Conservation (phyloP, 371 early-diverging fungal species). For the Mucor mucedo region DNA sequence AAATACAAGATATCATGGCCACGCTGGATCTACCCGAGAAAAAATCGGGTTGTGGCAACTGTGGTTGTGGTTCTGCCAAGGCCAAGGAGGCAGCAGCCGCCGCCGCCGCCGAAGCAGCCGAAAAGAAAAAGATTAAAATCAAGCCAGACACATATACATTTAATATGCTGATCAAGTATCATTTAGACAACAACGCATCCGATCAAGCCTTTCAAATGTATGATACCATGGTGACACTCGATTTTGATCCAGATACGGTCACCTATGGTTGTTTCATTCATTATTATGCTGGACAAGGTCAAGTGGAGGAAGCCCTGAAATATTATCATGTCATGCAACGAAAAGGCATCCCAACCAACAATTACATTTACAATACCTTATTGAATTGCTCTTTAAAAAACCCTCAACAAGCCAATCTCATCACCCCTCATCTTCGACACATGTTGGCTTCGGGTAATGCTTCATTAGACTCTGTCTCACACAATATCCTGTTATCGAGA, state of each 20-base stretch:
- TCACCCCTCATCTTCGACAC: conserved; percentile 18
- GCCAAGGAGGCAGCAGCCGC: conserved; percentile 3
- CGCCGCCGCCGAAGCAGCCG: not conserved
- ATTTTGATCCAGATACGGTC: conserved; percentile 25
- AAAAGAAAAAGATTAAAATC: conserved; percentile 9
- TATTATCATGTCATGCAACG: conserved; percentile 36
- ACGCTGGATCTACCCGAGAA: conserved; percentile 20
- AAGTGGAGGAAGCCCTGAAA: conserved; percentile 27
- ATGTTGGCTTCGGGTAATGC: conserved; percentile 20
- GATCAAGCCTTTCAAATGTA: conserved; percentile 36
- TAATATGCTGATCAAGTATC: conserved; percentile 32
- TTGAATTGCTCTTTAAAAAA: conserved; percentile 27
- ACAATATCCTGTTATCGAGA: conserved; percentile 19
- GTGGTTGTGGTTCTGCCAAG: conserved; percentile 20
- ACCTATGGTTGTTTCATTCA: conserved; percentile 35
- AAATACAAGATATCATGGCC: conserved; percentile 29
- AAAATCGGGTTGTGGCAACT: conserved; percentile 26
- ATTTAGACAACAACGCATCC: conserved; percentile 18
- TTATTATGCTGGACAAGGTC: conserved; percentile 28
- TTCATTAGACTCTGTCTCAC: conserved; percentile 23
- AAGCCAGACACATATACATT: conserved; percentile 34
- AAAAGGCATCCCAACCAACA: conserved; percentile 33
- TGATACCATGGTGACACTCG: conserved; percentile 30
- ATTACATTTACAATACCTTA: conserved; percentile 32
- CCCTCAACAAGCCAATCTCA: conserved; percentile 18